Base-by-base conservation (phyloP, 2,329 filamentous ascomycete genomes). In the Fusarium setosum region DNA sequence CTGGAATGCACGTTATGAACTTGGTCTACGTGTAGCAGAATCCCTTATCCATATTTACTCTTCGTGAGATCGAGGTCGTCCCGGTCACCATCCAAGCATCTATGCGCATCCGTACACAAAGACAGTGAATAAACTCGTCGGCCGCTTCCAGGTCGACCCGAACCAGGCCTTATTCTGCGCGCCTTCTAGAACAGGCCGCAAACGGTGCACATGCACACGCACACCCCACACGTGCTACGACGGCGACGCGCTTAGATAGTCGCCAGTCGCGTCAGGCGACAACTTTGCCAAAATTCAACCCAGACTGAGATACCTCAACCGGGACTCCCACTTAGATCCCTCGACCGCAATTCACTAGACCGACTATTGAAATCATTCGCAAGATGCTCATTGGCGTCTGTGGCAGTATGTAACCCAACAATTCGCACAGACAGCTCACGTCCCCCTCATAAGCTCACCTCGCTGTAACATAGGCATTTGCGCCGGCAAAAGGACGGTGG, bases 401-500 rank as follows among this genome's bases (percentile, higher is more conserved):
- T 72, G 90, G 90, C 74, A 89, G 90, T 91, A 83, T 74, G 79
- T 12, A 5, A 26, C 44, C n/a, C 35, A 12, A 40, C 38, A 44
- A 18, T 21, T 24, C 40, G 20, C 41, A 15, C 32, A 41, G 34
- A 13, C 21, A 52, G 53, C 42, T 15, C 21, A 44, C n/a, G n/a
- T n/a, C n/a, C n/a, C n/a, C n/a, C n/a, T n/a, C n/a, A n/a, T n/a
- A n/a, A 38, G 61, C 65, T 68, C 55, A 65, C 56, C 50, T 20
- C 45, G 38, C 35, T n/a, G n/a, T n/a, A n/a, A n/a, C 20, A 21
- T 73, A 96, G 94, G 92, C 73, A 95, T 97, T 72, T 98, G 94
- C 81, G 90, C 95, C 47, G 96, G 96, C 73, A 98, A 97, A 82
- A 90, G 89, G 75, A 93, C 93, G 10, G 92, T 98, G 67, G 94